Percentiles rank a stretch among this genome's conserved stretches.
These are phyloP conservation scores for Diphasiastrum complanatum DNA, from an alignment of 83 land plant species.

Conservation along the genomic window DNA sequence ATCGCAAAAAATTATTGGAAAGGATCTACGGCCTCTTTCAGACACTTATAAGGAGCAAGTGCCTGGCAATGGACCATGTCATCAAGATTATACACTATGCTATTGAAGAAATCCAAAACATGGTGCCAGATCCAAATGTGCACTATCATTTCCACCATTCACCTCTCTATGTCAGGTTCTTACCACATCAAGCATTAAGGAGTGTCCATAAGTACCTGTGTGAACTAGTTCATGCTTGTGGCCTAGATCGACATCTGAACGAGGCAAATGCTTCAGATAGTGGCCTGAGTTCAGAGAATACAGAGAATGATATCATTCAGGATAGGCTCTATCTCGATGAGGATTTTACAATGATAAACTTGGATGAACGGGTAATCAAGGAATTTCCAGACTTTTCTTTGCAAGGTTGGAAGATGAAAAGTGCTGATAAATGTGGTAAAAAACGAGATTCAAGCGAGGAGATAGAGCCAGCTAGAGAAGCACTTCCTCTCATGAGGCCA, in stretches of 20 bases:
- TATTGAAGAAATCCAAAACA: constrained; percentile 51
- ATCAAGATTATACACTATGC: constrained; percentile 65
- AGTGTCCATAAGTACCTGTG: constrained; percentile 64
- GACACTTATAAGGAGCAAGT: constrained; percentile 48
- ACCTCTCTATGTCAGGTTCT: constrained; percentile 62
- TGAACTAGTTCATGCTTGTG: constrained; percentile 62
- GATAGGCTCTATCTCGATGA: constrained; percentile 48
- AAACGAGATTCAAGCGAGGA: background rate
- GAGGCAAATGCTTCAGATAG: constrained; percentile 14
- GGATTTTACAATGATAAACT: constrained; percentile 40
- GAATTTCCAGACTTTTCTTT: constrained; percentile 2
- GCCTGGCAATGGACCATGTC: constrained; percentile 61
- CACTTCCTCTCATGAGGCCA: constrained; percentile 9
- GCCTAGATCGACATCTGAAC: constrained; percentile 43
- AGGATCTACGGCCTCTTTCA: constrained; percentile 45
- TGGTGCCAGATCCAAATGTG: constrained; percentile 48
- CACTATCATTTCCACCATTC: constrained; percentile 45
- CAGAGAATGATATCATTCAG: constrained; percentile 22
- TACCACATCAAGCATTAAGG: constrained; percentile 49
- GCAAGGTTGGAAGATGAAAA: background rate
- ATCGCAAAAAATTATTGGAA: constrained; percentile 59
- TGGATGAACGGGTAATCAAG: constrained; percentile 48
- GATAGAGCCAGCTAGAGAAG: constrained; percentile 3
- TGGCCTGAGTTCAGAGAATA: background rate
- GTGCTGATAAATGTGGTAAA: background rate